Conservation (phyloP, 148 eudicot genomes). For the Vaccinium macrocarpon region DNA sequence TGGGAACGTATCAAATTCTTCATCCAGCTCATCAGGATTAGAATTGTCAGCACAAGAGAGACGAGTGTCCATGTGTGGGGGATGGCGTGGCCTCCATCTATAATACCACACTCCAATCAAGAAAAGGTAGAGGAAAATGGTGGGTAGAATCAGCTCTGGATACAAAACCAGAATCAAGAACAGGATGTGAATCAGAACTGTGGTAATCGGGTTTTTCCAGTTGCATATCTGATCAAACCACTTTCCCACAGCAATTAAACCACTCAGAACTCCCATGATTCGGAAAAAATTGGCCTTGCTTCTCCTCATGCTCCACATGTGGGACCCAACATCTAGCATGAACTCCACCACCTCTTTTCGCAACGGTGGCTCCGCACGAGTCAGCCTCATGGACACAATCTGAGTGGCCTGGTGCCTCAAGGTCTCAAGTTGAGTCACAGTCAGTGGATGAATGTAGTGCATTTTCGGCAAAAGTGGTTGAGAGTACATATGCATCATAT, state of each 20-base stretch:
- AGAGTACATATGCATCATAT: slow-evolving; percentile 16
- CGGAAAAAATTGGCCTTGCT: slow-evolving; percentile 13
- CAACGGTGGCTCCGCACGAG: slow-evolving; percentile 15
- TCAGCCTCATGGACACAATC: slow-evolving; percentile 11
- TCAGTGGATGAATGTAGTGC: slow-evolving; percentile 12
- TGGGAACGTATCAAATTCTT: not conserved
- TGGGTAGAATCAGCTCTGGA: slow-evolving; percentile 14
- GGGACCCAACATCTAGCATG: slow-evolving; percentile 15
- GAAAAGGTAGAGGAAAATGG: slow-evolving; percentile 17
- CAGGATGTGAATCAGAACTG: slow-evolving; percentile 12
- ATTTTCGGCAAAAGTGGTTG: slow-evolving; percentile 10
- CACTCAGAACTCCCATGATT: slow-evolving; percentile 14
- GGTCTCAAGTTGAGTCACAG: slow-evolving; percentile 6
- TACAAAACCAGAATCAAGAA: slow-evolving; percentile 12
- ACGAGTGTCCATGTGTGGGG: slow-evolving; percentile 16
- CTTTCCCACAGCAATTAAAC: slow-evolving; percentile 12
- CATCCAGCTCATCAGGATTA: not conserved
- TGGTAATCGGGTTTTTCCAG: slow-evolving; percentile 12
- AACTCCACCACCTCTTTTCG: slow-evolving; percentile 14
- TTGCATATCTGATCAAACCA: slow-evolving; percentile 16
- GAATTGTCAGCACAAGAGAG: slow-evolving; percentile 12
- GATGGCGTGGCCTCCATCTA: slow-evolving; percentile 10
- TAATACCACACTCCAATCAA: slow-evolving; percentile 12
- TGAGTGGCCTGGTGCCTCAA: slow-evolving; percentile 16
- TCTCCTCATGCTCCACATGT: slow-evolving; percentile 18